These are phyloP conservation scores for Kingdonia uniflora DNA, from an alignment of 164 flowering plant genomes.

Conservation along the genomic window DNA sequence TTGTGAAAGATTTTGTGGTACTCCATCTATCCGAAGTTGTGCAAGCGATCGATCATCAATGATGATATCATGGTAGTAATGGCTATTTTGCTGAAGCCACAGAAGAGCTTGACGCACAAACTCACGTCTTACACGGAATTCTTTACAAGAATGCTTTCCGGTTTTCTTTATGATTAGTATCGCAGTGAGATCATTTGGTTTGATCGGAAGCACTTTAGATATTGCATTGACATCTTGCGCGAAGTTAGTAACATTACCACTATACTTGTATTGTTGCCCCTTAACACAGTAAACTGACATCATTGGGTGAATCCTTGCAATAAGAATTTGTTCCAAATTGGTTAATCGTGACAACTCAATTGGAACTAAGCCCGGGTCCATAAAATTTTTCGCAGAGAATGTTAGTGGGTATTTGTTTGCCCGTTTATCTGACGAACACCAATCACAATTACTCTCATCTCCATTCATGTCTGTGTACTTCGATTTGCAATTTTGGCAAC, in stretches of 20 bases:
- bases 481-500: too few relatives aligned
- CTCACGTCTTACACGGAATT: background rate
- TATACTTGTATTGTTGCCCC: conserved; percentile 2
- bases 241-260: background rate
- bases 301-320: background rate
- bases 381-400: background rate
- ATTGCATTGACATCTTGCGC: background rate
- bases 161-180: background rate
- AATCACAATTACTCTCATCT: background rate
- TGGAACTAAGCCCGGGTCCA: background rate
- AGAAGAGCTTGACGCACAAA: background rate
- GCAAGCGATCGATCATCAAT: too few relatives aligned
- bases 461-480: too few relatives aligned
- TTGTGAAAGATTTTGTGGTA: too few relatives aligned
- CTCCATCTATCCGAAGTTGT: too few relatives aligned
- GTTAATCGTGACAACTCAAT: background rate
- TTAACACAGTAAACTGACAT: background rate
- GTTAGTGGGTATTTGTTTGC: background rate
- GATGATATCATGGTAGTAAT: too few relatives aligned
- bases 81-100: too few relatives aligned
- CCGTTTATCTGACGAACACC: background rate
- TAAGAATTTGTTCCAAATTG: background rate
- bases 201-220: background rate
- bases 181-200: background rate
- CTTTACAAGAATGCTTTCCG: background rate